Evolutionary conservation across 768 basidiomycete genomes (phyloP).

Genomic region (Trametes cingulata): DNA sequence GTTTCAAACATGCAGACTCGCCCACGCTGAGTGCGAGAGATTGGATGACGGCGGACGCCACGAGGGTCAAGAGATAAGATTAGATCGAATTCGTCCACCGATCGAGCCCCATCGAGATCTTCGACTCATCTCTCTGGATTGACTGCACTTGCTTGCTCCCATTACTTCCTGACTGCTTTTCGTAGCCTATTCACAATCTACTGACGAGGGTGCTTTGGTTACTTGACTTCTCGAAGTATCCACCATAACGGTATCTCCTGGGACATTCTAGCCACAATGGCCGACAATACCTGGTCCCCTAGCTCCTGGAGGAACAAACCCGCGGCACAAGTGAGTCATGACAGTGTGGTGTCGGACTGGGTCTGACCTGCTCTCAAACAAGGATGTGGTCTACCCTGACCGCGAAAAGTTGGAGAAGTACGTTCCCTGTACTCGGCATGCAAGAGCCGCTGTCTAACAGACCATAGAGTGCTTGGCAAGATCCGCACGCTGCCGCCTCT

Average conservation of each 20-base stretch:
- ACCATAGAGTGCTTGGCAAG: conserved; percentile 71
- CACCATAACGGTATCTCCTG: neutral
- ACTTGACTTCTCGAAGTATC: too few species aligned
- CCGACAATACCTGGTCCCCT: conserved; percentile 56
- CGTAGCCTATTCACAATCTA: neutral
- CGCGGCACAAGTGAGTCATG: conserved; percentile 65
- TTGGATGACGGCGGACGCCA: neutral
- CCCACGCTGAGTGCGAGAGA: too few species aligned
- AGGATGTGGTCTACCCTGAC: conserved; percentile 78
- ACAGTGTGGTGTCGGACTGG: neutral
- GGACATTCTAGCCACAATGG: neutral
- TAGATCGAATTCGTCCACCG: neutral
- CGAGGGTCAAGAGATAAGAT: neutral
- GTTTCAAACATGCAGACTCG: too few species aligned
- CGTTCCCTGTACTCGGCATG: conserved; percentile 1
- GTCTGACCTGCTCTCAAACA: conserved; percentile 5
- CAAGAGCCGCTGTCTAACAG: neutral
- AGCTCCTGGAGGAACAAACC: conserved; percentile 79
- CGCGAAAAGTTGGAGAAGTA: conserved; percentile 57
- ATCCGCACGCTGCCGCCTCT: conserved; percentile 81
- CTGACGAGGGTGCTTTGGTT: too few species aligned
- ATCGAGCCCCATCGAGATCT: neutral
- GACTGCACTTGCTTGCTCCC: neutral
- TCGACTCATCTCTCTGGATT: neutral
- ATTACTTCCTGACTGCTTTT: neutral